phyloP scores from a whole-genome alignment of 352 stramenopile genomes.

The Achlya hypogyna region DNA sequence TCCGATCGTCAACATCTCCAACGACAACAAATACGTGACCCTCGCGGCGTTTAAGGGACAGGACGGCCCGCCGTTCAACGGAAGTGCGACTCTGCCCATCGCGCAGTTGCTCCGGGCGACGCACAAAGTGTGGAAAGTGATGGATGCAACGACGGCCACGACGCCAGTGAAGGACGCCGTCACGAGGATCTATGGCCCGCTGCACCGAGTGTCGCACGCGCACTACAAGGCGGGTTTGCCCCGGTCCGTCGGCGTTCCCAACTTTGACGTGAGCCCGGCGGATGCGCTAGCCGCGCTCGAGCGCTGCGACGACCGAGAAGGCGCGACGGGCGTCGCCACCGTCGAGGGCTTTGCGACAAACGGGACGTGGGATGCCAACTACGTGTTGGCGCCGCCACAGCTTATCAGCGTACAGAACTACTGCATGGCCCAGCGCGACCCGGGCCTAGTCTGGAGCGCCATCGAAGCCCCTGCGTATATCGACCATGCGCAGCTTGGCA shows the following conservation, averaged over 20 bases:
- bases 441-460: neutral
- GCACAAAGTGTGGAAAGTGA: constrained; percentile 8
- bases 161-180: neutral
- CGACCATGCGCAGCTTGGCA: neutral
- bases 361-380: constrained; percentile 60
- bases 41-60: constrained; percentile 9
- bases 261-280: constrained; percentile 30
- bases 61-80: neutral
- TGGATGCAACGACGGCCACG: neutral
- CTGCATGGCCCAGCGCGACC: constrained; percentile 26
- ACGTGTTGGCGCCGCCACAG: constrained; percentile 42
- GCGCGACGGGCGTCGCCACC: constrained; percentile 7
- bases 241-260: constrained; percentile 32
- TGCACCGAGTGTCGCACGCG: constrained; percentile 6
- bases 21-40: constrained; percentile 27
- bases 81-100: neutral
- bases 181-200: neutral
- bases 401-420: constrained; percentile 48
- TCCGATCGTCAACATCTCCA: constrained; percentile 33
- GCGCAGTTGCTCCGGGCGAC: neutral
- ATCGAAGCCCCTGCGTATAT: neutral
- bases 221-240: constrained; percentile 6
- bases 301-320: neutral
- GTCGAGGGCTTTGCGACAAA: constrained; percentile 46
- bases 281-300: neutral